Conservation (phyloP, 345 rosid species). For the Eucalyptus shirleyi region DNA sequence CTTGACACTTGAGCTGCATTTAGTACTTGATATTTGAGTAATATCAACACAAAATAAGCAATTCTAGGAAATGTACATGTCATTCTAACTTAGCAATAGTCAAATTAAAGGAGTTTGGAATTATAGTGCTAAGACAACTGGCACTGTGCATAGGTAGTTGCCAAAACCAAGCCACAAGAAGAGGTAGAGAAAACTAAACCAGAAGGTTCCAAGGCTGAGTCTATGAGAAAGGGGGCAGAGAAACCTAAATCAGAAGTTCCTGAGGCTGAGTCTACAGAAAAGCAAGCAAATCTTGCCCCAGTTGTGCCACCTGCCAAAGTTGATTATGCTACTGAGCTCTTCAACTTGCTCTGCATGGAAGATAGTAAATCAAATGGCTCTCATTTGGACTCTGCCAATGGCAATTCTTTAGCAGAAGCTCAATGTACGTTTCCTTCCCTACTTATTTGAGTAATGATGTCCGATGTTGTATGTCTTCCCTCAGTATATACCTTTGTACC, state of each 20-base stretch:
- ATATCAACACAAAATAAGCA: neutral
- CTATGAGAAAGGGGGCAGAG: slow-evolving; percentile 2
- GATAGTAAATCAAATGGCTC: slow-evolving; percentile 15
- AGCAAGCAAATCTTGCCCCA: slow-evolving; percentile 5
- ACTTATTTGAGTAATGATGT: neutral
- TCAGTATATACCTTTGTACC: neutral
- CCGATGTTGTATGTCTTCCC: neutral
- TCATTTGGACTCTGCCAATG: neutral
- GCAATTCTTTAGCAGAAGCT: neutral
- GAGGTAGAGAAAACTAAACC: slow-evolving; percentile 11
- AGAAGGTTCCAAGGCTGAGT: slow-evolving; percentile 1
- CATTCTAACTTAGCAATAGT: neutral
- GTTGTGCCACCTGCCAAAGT: slow-evolving; percentile 17
- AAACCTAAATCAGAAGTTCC: slow-evolving; percentile 13
- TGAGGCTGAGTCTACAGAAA: slow-evolving; percentile 3
- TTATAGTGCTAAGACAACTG: neutral
- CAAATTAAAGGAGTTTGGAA: neutral
- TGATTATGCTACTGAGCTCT: slow-evolving; percentile 61
- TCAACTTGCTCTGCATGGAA: slow-evolving; percentile 44
- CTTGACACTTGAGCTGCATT: neutral
- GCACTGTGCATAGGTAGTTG: slow-evolving; percentile 7
- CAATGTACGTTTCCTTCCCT: neutral
- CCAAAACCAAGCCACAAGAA: slow-evolving; percentile 7
- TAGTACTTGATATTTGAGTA: neutral
- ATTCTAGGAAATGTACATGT: neutral